Percentiles rank a stretch among this genome's conserved stretches.
Conservation (phyloP, 2,329 filamentous ascomycete genomes). For the Exophiala dermatitidis region DNA sequence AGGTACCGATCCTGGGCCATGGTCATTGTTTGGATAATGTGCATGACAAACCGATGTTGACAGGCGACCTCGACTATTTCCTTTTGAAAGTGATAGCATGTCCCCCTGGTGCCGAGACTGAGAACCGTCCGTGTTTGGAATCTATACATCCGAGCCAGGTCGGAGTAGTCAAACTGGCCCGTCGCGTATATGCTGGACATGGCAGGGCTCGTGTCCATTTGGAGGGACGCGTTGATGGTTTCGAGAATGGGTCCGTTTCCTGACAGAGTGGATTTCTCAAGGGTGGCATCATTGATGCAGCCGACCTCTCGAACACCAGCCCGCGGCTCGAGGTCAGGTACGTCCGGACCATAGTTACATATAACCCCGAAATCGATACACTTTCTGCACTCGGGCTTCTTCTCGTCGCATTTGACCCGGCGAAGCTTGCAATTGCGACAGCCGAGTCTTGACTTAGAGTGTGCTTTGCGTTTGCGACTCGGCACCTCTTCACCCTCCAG, state of each 20-base stretch:
- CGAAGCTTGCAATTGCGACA: slow-evolving; percentile 48
- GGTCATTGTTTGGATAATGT: slow-evolving; percentile 48
- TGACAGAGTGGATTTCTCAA: slow-evolving; percentile 3
- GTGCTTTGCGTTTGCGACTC: slow-evolving; percentile 13
- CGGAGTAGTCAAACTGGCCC: slow-evolving; percentile 8
- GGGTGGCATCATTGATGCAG: neutral
- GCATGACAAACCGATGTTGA: slow-evolving; percentile 47
- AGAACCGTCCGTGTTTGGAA: slow-evolving; percentile 20
- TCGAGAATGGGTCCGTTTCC: slow-evolving; percentile 4
- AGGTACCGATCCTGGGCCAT: slow-evolving; percentile 48
- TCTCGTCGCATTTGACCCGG: slow-evolving; percentile 48
- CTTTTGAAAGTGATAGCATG: slow-evolving; percentile 13
- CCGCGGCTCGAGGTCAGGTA: slow-evolving; percentile 24
- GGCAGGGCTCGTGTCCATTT: neutral
- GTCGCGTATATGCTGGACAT: neutral
- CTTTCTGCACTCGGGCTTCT: slow-evolving; percentile 39
- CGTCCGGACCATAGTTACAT: slow-evolving; percentile 40
- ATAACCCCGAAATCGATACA: slow-evolving; percentile 41
- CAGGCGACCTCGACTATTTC: slow-evolving; percentile 9
- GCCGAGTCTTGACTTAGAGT: slow-evolving; percentile 40
- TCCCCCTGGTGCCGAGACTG: slow-evolving; percentile 13
- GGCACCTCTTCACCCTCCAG: neutral
- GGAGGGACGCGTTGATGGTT: slow-evolving; percentile 3
- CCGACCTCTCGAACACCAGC: slow-evolving; percentile 20
- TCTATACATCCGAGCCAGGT: slow-evolving; percentile 10